Base-by-base conservation (phyloP, 805 yeast genomes). In the Nakazawaea molendinolei region DNA sequence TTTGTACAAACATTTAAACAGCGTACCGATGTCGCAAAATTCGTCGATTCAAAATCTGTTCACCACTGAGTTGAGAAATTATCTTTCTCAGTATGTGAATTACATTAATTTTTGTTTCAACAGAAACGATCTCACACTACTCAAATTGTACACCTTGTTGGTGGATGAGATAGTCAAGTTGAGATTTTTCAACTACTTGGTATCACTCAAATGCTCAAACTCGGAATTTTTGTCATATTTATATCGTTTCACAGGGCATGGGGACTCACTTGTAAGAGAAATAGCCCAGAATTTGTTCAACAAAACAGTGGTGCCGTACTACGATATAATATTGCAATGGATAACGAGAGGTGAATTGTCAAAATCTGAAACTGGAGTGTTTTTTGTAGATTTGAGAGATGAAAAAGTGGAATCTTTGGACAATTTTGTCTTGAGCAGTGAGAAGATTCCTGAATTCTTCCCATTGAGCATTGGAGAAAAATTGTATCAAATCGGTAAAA, bases 401-500 rank as follows among this genome's bases (percentile, higher is more conserved):
- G 33, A 30, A 25, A 19, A n/a, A n/a, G n/a, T n/a, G n/a, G n/a
- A 13, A 13, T 24, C 29, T 17, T 21, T 37, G 22, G 27, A 26
- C 10, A 31, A 31, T 10, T 39, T 20, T 23, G 17, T 18, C n/a
- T 41, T 32, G 26, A 17, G 34, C 3, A 48, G 52, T 1, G 53
- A 52, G 0, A 63, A 58, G 28, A 60, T 68, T 4, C 84, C 85
- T 0, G 35, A 42, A 6, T 73, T 74, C 43, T 51, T 76, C 23
- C 44, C 67, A 3, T 44, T 44, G 5, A 52, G 55, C 10, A 48
- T 65, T 3, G 68, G 76, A 3, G 48, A 56, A 17, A 63, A 68
- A 39, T 67, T 79, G 5, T 75, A 63, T 45, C 76, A 79, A 34
- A 75, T 82, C 14, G 98, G 98, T 0, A 77, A 80, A 43, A 71